A percentile compares a stretch with the other conserved stretches of the same genome.
Conservation (phyloP, 495 filamentous ascomycete genomes). For the Letharia lupina region DNA sequence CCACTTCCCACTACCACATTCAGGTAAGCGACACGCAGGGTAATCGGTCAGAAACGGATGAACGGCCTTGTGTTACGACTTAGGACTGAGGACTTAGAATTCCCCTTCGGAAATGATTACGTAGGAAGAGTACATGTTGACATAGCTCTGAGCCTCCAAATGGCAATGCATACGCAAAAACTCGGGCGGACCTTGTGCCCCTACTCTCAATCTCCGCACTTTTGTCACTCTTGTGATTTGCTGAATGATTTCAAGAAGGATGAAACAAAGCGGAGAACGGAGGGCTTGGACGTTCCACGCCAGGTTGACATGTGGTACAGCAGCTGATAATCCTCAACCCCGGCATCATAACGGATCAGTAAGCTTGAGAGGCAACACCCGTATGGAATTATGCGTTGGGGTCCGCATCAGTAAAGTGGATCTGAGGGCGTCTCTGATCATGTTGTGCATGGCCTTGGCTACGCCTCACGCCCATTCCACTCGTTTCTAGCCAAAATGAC, state of each 20-base stretch:
- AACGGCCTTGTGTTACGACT: neutral
- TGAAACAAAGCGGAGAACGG: neutral
- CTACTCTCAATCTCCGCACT: neutral
- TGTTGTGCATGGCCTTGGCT: neutral
- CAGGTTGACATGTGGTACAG: neutral
- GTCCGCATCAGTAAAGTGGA: neutral
- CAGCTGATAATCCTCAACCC: neutral
- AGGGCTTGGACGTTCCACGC: neutral
- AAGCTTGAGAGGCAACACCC: neutral
- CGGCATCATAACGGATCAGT: neutral
- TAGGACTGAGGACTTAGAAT: neutral
- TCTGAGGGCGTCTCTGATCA: neutral
- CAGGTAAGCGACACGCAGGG: neutral
- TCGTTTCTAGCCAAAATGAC: neutral
- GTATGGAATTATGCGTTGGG: neutral
- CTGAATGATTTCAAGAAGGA: neutral
- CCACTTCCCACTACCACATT: neutral
- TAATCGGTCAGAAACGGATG: neutral
- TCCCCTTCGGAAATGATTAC: neutral
- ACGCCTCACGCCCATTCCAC: neutral
- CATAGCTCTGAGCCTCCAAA: neutral
- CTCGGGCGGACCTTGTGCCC: neutral
- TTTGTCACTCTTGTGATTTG: neutral
- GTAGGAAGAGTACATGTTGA: neutral
- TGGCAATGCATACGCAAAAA: neutral